These are phyloP conservation scores for Rauvolfia tetraphylla DNA, from an alignment of 257 asterid genomes.

Conservation along the genomic window DNA sequence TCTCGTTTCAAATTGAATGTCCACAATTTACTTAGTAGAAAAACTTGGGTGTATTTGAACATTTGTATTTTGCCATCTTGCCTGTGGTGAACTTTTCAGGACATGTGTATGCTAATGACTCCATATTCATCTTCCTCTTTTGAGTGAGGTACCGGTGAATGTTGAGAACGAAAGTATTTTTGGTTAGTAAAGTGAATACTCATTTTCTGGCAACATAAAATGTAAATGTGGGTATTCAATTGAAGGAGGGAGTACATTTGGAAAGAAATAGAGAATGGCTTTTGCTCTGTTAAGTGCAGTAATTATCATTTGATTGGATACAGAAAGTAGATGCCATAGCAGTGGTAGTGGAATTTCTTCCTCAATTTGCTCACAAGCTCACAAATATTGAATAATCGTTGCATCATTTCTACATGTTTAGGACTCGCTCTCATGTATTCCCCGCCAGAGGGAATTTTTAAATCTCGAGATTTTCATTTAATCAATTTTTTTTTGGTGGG, in stretches of 20 bases:
- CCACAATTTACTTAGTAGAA: not conserved
- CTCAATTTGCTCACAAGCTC: not conserved
- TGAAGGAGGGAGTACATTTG: not conserved
- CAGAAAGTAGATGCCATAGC: not conserved
- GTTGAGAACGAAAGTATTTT: not conserved
- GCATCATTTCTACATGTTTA: not conserved
- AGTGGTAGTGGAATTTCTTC: not conserved
- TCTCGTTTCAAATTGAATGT: not conserved
- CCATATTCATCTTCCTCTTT: not conserved
- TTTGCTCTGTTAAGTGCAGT: not conserved
- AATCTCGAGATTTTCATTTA: not conserved
- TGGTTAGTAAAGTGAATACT: not conserved
- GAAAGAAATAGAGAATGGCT: not conserved
- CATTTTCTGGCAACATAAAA: not conserved
- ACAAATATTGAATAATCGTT: not conserved
- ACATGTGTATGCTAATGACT: not conserved
- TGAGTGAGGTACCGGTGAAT: not conserved
- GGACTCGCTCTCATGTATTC: not conserved
- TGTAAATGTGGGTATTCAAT: not conserved
- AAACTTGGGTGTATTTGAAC: not conserved
- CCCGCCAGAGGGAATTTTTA: not conserved
- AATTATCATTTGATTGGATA: conserved; percentile 4
- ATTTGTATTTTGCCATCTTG: not conserved
- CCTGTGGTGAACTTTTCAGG: not conserved
- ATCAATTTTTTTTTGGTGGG: too few species aligned